Evolutionary conservation across 805 yeast species (phyloP).

Genomic region (Barnettozyma californica): DNA sequence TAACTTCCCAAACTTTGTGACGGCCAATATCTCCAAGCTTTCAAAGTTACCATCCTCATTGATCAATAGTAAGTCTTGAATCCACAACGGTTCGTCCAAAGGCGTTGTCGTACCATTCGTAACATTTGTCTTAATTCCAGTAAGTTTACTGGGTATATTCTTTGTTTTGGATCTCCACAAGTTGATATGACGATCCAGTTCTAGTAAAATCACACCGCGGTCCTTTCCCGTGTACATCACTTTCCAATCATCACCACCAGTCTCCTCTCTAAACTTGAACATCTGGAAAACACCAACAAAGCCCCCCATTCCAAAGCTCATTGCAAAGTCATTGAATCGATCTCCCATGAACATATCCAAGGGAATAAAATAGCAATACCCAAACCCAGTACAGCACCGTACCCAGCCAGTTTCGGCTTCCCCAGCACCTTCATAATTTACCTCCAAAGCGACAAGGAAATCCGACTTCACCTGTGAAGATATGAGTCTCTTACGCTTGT

Average conservation of each 20-base stretch:
- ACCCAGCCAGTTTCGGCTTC: slow-evolving; percentile 5
- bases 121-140: neutral
- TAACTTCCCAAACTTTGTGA: slow-evolving; percentile 22
- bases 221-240: slow-evolving; percentile 13
- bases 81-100: slow-evolving; percentile 20
- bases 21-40: slow-evolving; percentile 16
- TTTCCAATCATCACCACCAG: slow-evolving; percentile 16
- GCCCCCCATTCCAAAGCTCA: slow-evolving; percentile 24
- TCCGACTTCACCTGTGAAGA: slow-evolving; percentile 18
- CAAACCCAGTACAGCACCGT: slow-evolving; percentile 22
- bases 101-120: neutral
- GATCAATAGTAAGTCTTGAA: slow-evolving; percentile 17
- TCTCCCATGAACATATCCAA: slow-evolving; percentile 15
- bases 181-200: slow-evolving; percentile 15
- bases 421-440: slow-evolving; percentile 4
- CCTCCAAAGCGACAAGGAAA: slow-evolving; percentile 17
- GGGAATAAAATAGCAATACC: slow-evolving; percentile 20
- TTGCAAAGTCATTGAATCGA: slow-evolving; percentile 17
- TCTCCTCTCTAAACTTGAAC: slow-evolving; percentile 6
- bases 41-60: slow-evolving; percentile 6
- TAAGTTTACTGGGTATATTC: slow-evolving; percentile 5
- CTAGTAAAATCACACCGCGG: slow-evolving; percentile 17
- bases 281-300: slow-evolving; percentile 19
- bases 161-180: slow-evolving; percentile 21
- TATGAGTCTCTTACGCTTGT: slow-evolving; percentile 16